Conservation (phyloP, 129 eudicot species). For the Sambucus nigra region DNA sequence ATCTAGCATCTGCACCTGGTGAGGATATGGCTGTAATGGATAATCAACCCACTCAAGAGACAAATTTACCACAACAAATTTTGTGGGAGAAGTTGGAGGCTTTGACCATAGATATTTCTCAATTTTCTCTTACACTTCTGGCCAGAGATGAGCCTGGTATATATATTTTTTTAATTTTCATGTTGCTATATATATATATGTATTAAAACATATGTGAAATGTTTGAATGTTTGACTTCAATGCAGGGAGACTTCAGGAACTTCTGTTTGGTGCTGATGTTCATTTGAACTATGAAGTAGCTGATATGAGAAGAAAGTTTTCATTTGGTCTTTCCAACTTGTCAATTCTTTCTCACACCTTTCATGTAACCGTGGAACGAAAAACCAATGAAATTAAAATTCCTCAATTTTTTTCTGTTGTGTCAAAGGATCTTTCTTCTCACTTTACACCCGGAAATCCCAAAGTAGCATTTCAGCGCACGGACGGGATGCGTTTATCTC, state of each 20-base stretch:
- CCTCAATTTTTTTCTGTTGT: slow-evolving; percentile 34
- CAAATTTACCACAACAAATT: slow-evolving; percentile 6
- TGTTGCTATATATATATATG: slow-evolving; percentile 13
- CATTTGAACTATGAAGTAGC: slow-evolving; percentile 31
- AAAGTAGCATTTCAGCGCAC: slow-evolving; percentile 10
- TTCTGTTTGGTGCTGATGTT: slow-evolving; percentile 48
- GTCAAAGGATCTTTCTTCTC: slow-evolving; percentile 24
- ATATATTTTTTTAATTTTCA: slow-evolving; percentile 7
- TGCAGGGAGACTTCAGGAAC: slow-evolving; percentile 72
- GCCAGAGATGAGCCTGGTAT: slow-evolving; percentile 64
- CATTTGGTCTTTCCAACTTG: slow-evolving; percentile 36
- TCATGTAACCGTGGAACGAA: slow-evolving; percentile 27
- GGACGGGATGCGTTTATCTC: slow-evolving; percentile 20
- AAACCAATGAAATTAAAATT: slow-evolving; percentile 28
- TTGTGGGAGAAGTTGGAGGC: slow-evolving; percentile 36
- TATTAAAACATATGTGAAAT: slow-evolving; percentile 4
- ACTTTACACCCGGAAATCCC: slow-evolving; percentile 14
- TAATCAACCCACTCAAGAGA: slow-evolving; percentile 12
- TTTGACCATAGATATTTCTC: slow-evolving; percentile 43
- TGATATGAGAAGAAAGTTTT: slow-evolving; percentile 35
- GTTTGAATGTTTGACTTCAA: not conserved
- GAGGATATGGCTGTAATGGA: slow-evolving; percentile 15
- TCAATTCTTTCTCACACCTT: slow-evolving; percentile 61
- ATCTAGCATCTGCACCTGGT: slow-evolving; percentile 19
- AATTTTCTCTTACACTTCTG: slow-evolving; percentile 47